Evolutionary conservation across 202 grass and related monocot species (phyloP).

Genomic region (Dendrocalamus latiflorus): DNA sequence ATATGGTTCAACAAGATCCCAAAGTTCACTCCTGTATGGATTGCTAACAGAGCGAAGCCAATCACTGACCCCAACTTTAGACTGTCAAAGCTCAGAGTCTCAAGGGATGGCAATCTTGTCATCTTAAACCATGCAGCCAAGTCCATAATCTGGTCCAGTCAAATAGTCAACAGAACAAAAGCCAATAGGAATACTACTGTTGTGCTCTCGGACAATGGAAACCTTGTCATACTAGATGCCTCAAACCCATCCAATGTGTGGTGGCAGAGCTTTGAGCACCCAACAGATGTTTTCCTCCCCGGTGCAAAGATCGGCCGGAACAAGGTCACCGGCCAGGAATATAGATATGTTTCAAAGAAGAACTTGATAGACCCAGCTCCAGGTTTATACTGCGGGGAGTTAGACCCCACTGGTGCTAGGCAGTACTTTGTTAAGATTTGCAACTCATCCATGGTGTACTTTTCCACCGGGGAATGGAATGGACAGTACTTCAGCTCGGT

Average conservation of each 20-base stretch:
- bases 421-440: too few relatives aligned
- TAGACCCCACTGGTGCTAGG: too few relatives aligned
- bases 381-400: too few relatives aligned
- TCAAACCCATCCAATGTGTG: background rate
- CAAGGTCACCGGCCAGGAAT: slow-evolving; percentile 25
- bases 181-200: background rate
- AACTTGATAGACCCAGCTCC: background rate
- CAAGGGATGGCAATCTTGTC: slow-evolving; percentile 39
- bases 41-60: slow-evolving; percentile 44
- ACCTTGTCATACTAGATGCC: slow-evolving; percentile 36
- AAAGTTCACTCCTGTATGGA: slow-evolving; percentile 27
- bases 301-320: slow-evolving; percentile 27
- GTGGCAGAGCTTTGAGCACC: slow-evolving; percentile 55
- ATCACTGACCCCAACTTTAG: background rate
- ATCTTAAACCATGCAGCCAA: slow-evolving; percentile 14
- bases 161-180: background rate
- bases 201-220: slow-evolving; percentile 36
- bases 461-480: too few relatives aligned
- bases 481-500: too few relatives aligned
- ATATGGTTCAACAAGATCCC: slow-evolving; percentile 41
- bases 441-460: too few relatives aligned
- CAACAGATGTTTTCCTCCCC: slow-evolving; percentile 28
- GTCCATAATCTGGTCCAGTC: slow-evolving; percentile 35
- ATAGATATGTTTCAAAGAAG: slow-evolving; percentile 13
- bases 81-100: slow-evolving; percentile 4